These are phyloP conservation scores for Aspergillus japonicus DNA, from an alignment of 2,329 filamentous ascomycete genomes.

Conservation along the genomic window DNA sequence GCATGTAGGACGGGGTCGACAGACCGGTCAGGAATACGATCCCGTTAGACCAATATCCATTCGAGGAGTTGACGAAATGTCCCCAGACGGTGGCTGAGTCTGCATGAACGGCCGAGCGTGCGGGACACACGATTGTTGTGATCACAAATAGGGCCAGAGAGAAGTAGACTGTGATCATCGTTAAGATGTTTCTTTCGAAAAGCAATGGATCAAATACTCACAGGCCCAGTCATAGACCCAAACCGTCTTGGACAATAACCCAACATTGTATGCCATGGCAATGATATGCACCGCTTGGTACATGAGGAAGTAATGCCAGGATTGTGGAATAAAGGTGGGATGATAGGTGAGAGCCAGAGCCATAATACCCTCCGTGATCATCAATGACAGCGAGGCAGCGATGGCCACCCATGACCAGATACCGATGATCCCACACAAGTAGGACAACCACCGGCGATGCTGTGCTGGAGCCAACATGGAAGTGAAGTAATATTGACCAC, in stretches of 20 bases:
- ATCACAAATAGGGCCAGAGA: constrained; percentile 20
- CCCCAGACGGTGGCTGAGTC: constrained; percentile 20
- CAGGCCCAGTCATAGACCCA: constrained; percentile 26
- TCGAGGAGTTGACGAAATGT: constrained; percentile 21
- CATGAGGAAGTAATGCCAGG: constrained; percentile 24
- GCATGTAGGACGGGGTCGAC: constrained; percentile 26
- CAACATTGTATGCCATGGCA: constrained; percentile 19
- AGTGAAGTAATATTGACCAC: constrained; percentile 31
- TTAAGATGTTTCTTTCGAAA: background rate
- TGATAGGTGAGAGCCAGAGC: constrained; percentile 23
- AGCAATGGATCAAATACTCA: constrained; percentile 1
- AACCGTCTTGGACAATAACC: constrained; percentile 21
- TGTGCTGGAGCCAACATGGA: constrained; percentile 26
- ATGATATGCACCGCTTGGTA: constrained; percentile 20
- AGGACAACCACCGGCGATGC: constrained; percentile 24
- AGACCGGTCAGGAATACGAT: constrained; percentile 25
- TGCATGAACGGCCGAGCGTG: constrained; percentile 13
- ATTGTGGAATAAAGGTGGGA: constrained; percentile 16
- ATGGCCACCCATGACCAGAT: constrained; percentile 24
- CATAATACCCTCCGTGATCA: constrained; percentile 21
- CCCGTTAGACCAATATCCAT: constrained; percentile 21
- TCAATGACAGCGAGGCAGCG: constrained; percentile 20
- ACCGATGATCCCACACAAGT: constrained; percentile 21
- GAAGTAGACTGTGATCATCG: constrained; percentile 14
- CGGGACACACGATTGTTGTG: constrained; percentile 23